These are phyloP conservation scores for Saksenaea vasiformis DNA, from an alignment of 371 early-diverging fungal species.

Conservation along the genomic window DNA sequence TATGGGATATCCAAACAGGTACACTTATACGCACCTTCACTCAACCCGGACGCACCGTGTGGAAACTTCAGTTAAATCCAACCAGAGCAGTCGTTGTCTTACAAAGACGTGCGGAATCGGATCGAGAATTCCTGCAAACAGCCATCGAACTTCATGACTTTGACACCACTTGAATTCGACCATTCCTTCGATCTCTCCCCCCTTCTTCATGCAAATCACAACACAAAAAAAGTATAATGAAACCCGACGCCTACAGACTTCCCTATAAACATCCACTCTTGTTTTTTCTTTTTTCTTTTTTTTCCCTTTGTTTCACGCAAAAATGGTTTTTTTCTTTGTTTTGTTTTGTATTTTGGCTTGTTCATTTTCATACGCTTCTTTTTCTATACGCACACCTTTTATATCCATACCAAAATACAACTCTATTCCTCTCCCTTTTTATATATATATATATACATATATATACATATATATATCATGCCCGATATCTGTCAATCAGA, in stretches of 20 bases:
- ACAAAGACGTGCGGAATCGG: conserved; percentile 26
- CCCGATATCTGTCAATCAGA: no score
- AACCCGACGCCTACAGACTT: neutral
- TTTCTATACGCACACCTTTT: no score
- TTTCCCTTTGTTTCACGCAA: neutral
- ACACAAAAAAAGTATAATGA: conserved; percentile 4
- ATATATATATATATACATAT: no score
- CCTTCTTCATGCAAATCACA: neutral
- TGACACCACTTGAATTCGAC: conserved; percentile 13
- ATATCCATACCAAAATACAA: no score
- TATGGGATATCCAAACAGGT: conserved; percentile 81
- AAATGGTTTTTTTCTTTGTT: no score
- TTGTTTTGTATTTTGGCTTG: no score
- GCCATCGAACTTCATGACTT: conserved; percentile 48
- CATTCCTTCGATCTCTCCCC: neutral
- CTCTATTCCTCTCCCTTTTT: no score
- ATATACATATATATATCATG: no score
- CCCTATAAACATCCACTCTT: neutral
- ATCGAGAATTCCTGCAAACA: conserved; percentile 16
- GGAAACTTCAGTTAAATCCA: conserved; percentile 58
- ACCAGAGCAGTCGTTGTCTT: conserved; percentile 60
- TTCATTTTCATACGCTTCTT: no score
- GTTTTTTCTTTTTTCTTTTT: neutral
- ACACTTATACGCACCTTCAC: conserved; percentile 67
- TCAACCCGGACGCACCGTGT: conserved; percentile 54